Base-by-base conservation (phyloP, 108 stramenopile species). In the Conticribra guillardii region DNA sequence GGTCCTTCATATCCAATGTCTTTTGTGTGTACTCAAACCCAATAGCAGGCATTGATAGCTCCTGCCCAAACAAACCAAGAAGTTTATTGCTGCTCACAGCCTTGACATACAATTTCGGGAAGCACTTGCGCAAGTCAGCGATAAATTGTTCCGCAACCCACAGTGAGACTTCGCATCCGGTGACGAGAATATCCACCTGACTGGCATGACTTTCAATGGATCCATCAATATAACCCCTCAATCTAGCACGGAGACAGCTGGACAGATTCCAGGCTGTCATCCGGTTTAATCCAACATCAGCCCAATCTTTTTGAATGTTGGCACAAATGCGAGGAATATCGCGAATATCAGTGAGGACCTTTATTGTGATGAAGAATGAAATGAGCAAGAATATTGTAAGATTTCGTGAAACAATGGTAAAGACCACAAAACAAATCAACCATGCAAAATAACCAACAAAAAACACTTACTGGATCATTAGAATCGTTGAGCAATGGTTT, bases 121-220 rank as follows among this genome's bases (percentile, higher is more conserved):
- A 89, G 28, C 86, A 51, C 33, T 86, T 87, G 72, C 85, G 64
- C 45, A 95, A 53, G 53, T 92, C 94, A 33, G 73, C 63, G 18
- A 85, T 89, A 84, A 91, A 95, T 63, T 95, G 94, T 56, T 95
- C 90, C 2, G 88, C 94, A 7, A 95, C 41, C 90, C 90, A 95
- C 31, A 95, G 70, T 15, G 84, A 85, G 0, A 90, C 90, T 60
- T 95, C 94, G 31, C 87, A 88, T 44, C 94, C 94, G 16, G 87
- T 89, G 7, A 95, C 45, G 0, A 92, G 66, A 54, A 95, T 84
- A 60, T 94, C 93, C 21, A 88, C 69, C 21, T 80, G 37, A 4
- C 54, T 34, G 19, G 62, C 34, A 27, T 72, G 53, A 18, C 45
- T 18, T 15, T 68, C 60, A 27, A 81, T 58, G 0, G 33, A 59